Base-by-base conservation (phyloP, 176 grass and related monocot species). In the Dendrocalamus sinicus region DNA sequence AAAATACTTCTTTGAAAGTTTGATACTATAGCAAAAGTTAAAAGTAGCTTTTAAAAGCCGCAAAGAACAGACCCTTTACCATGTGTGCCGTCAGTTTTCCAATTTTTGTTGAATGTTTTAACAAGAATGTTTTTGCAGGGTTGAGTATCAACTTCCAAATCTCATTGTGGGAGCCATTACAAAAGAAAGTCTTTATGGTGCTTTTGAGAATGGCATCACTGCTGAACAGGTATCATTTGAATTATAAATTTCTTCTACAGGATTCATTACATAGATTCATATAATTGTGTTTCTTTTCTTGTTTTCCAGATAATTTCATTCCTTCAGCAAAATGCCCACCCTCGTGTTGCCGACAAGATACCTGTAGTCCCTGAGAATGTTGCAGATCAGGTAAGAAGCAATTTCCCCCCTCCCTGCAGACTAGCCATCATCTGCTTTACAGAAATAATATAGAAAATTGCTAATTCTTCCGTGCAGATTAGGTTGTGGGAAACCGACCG, bases 91-190 rank as follows among this genome's bases (percentile, higher is more conserved):
- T 43, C 55, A 37, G 40, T 23, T 70, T 70, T 79, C 23, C 35
- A 76, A 35, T 55, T 32, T 87, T 83, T 80, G 35, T 72, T 41
- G 12, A 73, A n/a, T 55, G 16, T 70, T 41, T 80, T 71, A 26
- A 84, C 66, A 24, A 58, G 35, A 52, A 57, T 43, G 37, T 72
- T 6, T 73, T 87, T 69, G 13, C 48, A 98, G 96, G 88, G 89
- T 95, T 75, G 96, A 98, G 81, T 95, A 98, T 89, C 93, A 98
- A 89, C 89, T 98, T 47, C 93, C 93, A 61, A 98, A 98, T 30
- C 91, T 98, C 48, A 91, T 95, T 41, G 96, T 92, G 71, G 96
- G 96, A 88, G 81, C 93, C 80, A 92, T 98, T 65, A 98, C 88
- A 44, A 98, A 95, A 91, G 96, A 95, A 91, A 98, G 96, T 80